A percentile compares a stretch with the other conserved stretches of the same genome.
Conservation (phyloP, 768 basidiomycete genomes). For the Trametes punicea region DNA sequence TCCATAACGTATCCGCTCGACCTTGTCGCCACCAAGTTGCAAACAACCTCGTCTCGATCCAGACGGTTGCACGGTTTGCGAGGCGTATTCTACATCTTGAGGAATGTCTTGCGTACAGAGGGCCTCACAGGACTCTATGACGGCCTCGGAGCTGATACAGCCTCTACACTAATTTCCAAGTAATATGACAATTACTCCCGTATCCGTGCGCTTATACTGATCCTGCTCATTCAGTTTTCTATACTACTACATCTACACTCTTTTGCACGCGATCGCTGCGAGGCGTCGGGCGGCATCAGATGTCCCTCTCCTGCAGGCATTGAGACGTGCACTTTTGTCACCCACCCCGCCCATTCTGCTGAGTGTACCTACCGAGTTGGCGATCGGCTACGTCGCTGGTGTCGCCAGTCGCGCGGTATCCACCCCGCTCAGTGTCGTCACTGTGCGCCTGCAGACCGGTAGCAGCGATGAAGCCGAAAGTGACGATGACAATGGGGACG, state of each 20-base stretch:
- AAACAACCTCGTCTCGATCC: constrained; percentile 22
- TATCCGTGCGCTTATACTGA: background rate
- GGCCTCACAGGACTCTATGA: constrained; percentile 48
- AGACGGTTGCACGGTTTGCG: constrained; percentile 29
- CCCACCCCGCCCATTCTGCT: constrained; percentile 24
- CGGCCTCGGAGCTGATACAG: constrained; percentile 50
- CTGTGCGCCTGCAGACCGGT: constrained; percentile 50
- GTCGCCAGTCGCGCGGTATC: constrained; percentile 52
- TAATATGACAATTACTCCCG: constrained; percentile 23
- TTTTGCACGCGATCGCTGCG: constrained; percentile 41
- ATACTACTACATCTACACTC: constrained; percentile 58
- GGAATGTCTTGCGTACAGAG: constrained; percentile 35
- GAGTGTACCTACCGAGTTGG: constrained; percentile 45
- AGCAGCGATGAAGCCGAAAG: constrained; percentile 33
- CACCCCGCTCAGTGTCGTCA: constrained; percentile 54
- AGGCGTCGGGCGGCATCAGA: constrained; percentile 25
- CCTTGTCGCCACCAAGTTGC: constrained; percentile 51
- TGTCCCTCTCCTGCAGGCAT: background rate
- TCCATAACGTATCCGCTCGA: constrained; percentile 55
- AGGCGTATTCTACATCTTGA: constrained; percentile 33
- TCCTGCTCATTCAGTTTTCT: constrained; percentile 41
- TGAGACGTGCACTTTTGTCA: constrained; percentile 7
- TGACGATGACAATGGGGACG: constrained; percentile 13
- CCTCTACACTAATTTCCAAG: constrained; percentile 54
- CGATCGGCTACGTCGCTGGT: constrained; percentile 55